Evolutionary conservation across 1,284 basidiomycete species (phyloP).

Genomic region (Apiotrichum montevideense): DNA sequence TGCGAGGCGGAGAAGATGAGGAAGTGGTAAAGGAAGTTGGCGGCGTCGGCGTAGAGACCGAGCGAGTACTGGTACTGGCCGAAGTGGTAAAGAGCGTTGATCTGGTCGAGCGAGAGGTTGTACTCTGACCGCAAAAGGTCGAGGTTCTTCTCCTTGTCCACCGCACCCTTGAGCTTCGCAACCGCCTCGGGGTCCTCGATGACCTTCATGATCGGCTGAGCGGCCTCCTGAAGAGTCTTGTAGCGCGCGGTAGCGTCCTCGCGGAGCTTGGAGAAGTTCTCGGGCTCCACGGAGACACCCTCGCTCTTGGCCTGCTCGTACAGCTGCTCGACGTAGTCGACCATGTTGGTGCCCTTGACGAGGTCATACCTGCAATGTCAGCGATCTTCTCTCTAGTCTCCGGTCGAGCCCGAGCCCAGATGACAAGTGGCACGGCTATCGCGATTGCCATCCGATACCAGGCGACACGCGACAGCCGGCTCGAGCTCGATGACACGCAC

Average conservation of each 20-base stretch:
- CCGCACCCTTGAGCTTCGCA: slow-evolving; percentile 58
- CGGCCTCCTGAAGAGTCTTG: slow-evolving; percentile 77
- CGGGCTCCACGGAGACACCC: slow-evolving; percentile 15
- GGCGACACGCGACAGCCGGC: background rate
- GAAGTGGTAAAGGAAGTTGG: slow-evolving; percentile 98
- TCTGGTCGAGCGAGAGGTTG: slow-evolving; percentile 85
- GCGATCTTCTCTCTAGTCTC: background rate
- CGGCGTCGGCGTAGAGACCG: slow-evolving; percentile 91
- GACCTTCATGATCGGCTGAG: slow-evolving; percentile 86
- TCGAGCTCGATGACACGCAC: slow-evolving; percentile 23
- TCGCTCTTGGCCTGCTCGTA: slow-evolving; percentile 63
- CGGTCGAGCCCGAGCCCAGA: too few species aligned
- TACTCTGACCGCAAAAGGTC: slow-evolving; percentile 91
- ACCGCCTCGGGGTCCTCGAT: slow-evolving; percentile 94
- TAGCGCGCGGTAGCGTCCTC: slow-evolving; percentile 76
- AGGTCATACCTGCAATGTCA: slow-evolving; percentile 67
- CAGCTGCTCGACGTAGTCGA: slow-evolving; percentile 76
- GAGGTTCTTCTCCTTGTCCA: slow-evolving; percentile 96
- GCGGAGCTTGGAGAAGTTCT: slow-evolving; percentile 71
- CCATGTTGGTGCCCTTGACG: slow-evolving; percentile 93
- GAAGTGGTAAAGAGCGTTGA: slow-evolving; percentile 93
- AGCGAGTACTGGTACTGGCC: slow-evolving; percentile 97
- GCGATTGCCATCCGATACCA: too few species aligned
- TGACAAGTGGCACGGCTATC: too few species aligned
- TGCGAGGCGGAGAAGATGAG: slow-evolving; percentile 89